Percentiles rank a stretch among this genome's conserved stretches.
phyloP scores from a whole-genome alignment of 495 filamentous ascomycete genomes.

The Eremomyces bilateralis region DNA sequence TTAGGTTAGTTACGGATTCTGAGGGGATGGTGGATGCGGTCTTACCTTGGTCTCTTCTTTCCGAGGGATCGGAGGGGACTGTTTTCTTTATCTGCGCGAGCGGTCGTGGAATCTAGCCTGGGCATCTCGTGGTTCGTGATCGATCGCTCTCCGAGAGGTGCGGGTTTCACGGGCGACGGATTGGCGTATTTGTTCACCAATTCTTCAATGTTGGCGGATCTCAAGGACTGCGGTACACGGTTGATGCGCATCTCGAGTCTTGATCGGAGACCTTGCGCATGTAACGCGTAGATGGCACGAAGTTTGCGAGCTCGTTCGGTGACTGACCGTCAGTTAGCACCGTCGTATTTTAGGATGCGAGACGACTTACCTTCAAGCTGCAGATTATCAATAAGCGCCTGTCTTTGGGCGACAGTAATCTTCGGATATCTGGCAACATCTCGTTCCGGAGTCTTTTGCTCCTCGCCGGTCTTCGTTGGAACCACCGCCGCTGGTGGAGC shows the following conservation, averaged over 20 bases:
- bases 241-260: constrained; percentile 90
- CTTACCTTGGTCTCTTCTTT: constrained; percentile 43
- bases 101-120: constrained; percentile 6
- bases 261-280: constrained; percentile 60
- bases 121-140: constrained; percentile 4
- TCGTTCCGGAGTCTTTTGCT: constrained; percentile 46
- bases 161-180: constrained; percentile 13
- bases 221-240: constrained; percentile 61
- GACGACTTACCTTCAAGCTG: constrained; percentile 63
- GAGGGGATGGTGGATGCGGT: constrained; percentile 3
- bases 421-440: too few relatives aligned
- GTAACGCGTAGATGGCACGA: constrained; percentile 71
- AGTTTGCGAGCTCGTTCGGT: constrained; percentile 82
- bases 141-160: constrained; percentile 16
- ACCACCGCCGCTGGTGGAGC: constrained; percentile 14
- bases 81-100: constrained; percentile 1
- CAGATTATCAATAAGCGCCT: constrained; percentile 76
- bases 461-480: constrained; percentile 23
- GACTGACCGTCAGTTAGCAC: constrained; percentile 28
- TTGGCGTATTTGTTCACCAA: constrained; percentile 35
- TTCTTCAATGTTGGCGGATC: constrained; percentile 68
- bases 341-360: neutral
- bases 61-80: constrained; percentile 16
- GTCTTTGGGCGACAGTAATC: constrained; percentile 62
- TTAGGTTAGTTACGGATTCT: constrained; percentile 3